Base-by-base conservation (phyloP, 2,329 filamentous ascomycete genomes). In the Venturia carpophila region DNA sequence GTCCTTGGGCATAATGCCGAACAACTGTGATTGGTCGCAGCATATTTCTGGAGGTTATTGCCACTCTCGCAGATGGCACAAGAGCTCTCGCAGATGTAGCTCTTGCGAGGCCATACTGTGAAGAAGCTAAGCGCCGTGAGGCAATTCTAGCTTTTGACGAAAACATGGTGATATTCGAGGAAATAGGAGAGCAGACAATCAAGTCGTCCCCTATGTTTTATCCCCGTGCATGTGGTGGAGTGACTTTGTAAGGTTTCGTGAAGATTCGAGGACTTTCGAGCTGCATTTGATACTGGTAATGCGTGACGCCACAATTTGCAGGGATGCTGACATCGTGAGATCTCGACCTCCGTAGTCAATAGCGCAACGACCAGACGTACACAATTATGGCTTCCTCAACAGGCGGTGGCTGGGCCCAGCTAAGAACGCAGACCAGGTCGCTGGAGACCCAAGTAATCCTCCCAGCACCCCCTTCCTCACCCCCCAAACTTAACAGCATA, bases 401-500 rank as follows among this genome's bases (percentile, higher is more conserved):
- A 27, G 75, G 74, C 39, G 75, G 73, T 47, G 75, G 92, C 79
- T 99, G 94, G 94, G 88, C 91, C 73, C 92, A 97, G 79, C 83
- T 97, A 70, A 90, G 94, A 71, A 92, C 97, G 75, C 93, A 97
- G 78, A 91, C 92, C 67, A 84, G 94, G 71, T 85, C 87, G 56
- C 82, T 97, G 68, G 94, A 99, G 77, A 91, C 88, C 67, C 93
- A 97, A 84, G 93, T 96, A 81, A 67, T 77, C 72, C 55, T 60
- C 70, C 11, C 34, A 21, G 1, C 7, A 11, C 15, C 17, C 41
- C n/a, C 64, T 58, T 67, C 19, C 41, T n/a, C 13, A 1, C 11
- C 37, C 61, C 27, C 30, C 62, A n/a, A 30, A 19, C 34, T 21
- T 39, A n/a, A 70, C 15, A 65, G 65, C 67, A 75, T 37, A 37